phyloP scores from a whole-genome alignment of 306 rosid species.

The Trifolium subterraneum region DNA sequence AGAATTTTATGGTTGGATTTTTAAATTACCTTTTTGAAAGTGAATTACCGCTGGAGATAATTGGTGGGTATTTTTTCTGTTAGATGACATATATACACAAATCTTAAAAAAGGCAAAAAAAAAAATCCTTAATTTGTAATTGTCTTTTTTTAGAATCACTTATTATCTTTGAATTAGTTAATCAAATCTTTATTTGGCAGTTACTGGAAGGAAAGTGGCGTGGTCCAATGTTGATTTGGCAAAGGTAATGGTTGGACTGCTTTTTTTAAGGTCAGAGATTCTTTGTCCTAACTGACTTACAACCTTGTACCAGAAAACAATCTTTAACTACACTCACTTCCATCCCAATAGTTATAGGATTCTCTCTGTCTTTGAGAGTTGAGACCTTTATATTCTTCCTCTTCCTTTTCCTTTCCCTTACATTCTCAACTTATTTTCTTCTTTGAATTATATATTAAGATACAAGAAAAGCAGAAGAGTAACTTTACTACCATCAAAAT shows the following conservation, averaged over 20 bases:
- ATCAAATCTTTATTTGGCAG: constrained; percentile 43
- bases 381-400: constrained; percentile 10
- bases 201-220: constrained; percentile 31
- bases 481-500: constrained; percentile 22
- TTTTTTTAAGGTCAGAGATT: constrained; percentile 60
- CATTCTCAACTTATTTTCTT: constrained; percentile 31
- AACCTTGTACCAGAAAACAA: constrained; percentile 39
- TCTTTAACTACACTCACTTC: constrained; percentile 43
- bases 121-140: constrained; percentile 28
- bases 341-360: background rate
- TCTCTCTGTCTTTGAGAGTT: background rate
- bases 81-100: background rate
- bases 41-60: background rate
- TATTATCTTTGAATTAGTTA: constrained; percentile 42
- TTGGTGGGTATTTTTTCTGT: background rate
- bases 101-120: constrained; percentile 38
- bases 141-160: constrained; percentile 29
- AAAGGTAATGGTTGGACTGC: constrained; percentile 46
- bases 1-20: background rate
- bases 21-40: background rate
- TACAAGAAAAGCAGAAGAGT: constrained; percentile 18
- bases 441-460: constrained; percentile 18
- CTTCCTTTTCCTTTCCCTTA: constrained; percentile 6
- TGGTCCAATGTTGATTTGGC: constrained; percentile 47
- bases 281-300: constrained; percentile 62